Percentiles rank a stretch among this genome's conserved stretches.
phyloP scores from a whole-genome alignment of 129 eudicot species.

The Flaveria brownii region DNA sequence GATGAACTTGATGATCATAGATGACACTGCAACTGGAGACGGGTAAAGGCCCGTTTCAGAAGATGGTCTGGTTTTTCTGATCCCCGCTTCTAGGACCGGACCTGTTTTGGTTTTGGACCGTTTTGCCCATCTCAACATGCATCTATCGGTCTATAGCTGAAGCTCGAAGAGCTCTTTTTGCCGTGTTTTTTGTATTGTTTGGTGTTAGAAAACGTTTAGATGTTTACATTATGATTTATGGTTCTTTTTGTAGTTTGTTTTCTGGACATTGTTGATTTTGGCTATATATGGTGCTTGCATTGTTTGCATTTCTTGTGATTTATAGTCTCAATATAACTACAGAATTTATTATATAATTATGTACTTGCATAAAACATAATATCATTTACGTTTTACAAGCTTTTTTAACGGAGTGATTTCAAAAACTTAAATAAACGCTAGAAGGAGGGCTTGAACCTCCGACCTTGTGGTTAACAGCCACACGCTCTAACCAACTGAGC shows the following conservation, averaged over 20 bases:
- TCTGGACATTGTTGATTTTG: background rate
- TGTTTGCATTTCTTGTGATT: too few relatives aligned
- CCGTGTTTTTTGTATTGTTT: background rate
- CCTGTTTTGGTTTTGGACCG: background rate
- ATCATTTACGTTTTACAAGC: too few relatives aligned
- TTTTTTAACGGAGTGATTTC: background rate
- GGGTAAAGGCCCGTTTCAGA: background rate
- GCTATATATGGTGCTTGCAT: background rate
- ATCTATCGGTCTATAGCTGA: background rate
- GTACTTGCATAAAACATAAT: too few relatives aligned
- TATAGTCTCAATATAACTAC: too few relatives aligned
- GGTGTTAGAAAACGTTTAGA: background rate
- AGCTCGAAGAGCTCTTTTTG: background rate
- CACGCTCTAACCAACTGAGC: constrained; percentile 99
- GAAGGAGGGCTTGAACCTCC: constrained; percentile 99
- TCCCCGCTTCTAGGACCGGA: background rate
- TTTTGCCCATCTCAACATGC: background rate
- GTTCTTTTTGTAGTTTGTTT: background rate
- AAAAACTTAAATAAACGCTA: constrained; percentile 44
- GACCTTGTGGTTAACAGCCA: constrained; percentile 99
- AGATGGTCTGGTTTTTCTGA: background rate
- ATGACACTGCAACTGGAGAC: constrained; percentile 16
- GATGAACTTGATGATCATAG: constrained; percentile 49
- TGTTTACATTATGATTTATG: background rate
- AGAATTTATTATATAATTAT: too few relatives aligned